Base-by-base conservation (phyloP, 345 rosid genomes). In the Hirschfeldia incana region DNA sequence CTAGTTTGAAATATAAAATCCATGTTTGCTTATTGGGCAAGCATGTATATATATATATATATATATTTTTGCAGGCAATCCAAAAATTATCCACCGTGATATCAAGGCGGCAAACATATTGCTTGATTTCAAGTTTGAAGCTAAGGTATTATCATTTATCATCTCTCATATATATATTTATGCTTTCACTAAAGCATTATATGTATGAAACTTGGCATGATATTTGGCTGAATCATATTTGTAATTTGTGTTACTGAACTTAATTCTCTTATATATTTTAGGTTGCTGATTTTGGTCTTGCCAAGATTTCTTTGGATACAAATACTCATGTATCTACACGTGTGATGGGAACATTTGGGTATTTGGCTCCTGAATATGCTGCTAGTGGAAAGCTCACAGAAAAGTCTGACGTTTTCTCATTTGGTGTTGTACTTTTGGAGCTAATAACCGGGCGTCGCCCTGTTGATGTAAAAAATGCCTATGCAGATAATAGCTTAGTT, bases 301-400 rank as follows among this genome's bases (percentile, higher is more conserved):
- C 94, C 30, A 95, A 91, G 83, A 69, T 93, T 21, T 34, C 91
- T 75, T 87, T 88, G 42, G 99, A 95, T 76, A 79, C 80, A 76
- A 80, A 91, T 34, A 93, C 99, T 44, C 99, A 93, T 84, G 86
- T 95, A 61, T 93, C 99, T 36, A 95, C 99, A 9, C 83, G 98
- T 13, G 97, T 93, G 65, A 91, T 95, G 98, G 99, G 99, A 73
- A 93, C 99, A 15, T 75, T 80, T 27, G 83, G 83, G 83, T 80
- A 93, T 79, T 71, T 93, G 78, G 98, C 98, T 81, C 98, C 98
- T 3, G 98, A 93, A 74, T 93, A 93, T 30, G 98, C 98, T 73
- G 82, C 98, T 5, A 93, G 91, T 17, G 98, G 98, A 60, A 89
- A 89, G 80, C 87, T 93, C 51, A 78, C 94, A 1, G 98, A 93